These are phyloP conservation scores for Xylaria bambusicola DNA, from an alignment of 495 filamentous ascomycete species.

Conservation along the genomic window DNA sequence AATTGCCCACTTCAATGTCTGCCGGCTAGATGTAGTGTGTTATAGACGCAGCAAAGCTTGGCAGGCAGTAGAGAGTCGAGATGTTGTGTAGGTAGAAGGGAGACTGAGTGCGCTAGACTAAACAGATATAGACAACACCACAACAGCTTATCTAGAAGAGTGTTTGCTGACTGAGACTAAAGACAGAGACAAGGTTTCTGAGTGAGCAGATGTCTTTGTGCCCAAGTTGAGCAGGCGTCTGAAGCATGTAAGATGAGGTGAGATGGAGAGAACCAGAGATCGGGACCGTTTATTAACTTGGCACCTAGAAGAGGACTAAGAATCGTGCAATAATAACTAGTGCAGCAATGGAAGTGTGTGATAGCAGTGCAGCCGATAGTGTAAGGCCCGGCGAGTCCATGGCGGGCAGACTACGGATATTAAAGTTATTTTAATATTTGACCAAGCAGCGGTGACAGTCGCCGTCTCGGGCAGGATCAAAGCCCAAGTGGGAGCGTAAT, in stretches of 20 bases:
- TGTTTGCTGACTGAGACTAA: conserved; percentile 9
- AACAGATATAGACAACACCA: conserved; percentile 10
- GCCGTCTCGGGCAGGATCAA: conserved; percentile 35
- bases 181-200: conserved; percentile 3
- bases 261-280: conserved; percentile 19
- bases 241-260: conserved; percentile 25
- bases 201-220: conserved; percentile 12
- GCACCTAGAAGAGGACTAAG: conserved; percentile 22
- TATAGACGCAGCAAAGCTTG: conserved; percentile 3
- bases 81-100: not conserved
- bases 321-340: not conserved
- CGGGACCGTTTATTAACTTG: conserved; percentile 8
- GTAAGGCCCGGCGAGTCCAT: conserved; percentile 24
- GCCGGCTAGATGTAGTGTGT: not conserved
- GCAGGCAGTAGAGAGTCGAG: not conserved
- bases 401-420: conserved; percentile 38
- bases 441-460: conserved; percentile 37
- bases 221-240: conserved; percentile 15
- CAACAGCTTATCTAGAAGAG: not conserved
- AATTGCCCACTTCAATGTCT: conserved; percentile 21
- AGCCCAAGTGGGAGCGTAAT: conserved; percentile 29
- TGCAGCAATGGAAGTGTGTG: conserved; percentile 5
- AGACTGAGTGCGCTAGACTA: not conserved
- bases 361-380: conserved; percentile 21
- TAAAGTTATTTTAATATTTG: conserved; percentile 38